Base-by-base conservation (phyloP, 225 moss, liverwort and hornwort species). In the Ulota crispa region DNA sequence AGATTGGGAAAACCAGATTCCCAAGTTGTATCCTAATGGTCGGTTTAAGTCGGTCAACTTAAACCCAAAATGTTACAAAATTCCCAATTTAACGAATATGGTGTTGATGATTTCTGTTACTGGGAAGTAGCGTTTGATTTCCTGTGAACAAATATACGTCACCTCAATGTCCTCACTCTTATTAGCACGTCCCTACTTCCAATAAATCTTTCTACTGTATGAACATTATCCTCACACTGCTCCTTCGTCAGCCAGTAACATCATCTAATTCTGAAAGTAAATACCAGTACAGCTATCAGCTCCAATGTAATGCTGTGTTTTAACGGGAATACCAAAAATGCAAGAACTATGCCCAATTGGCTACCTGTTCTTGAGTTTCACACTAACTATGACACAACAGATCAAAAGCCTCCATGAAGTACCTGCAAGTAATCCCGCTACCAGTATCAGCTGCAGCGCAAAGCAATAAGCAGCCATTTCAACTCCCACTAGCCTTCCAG, bases 381-480 rank as follows among this genome's bases (percentile, higher is more conserved):
- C 77, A n/a, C 30, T 16, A 65, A 31, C 31, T 13, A 9, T 54
- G 42, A 65, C 72, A 72, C 26, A 32, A 55, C 3, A 45, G 42
- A 43, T 32, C 55, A 43, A 31, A 75, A 30, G 68, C 31, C 27
- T 18, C 20, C 24, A 78, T 42, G 64, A 24, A 30, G 23, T 72
- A 83, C 83, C 83, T 83, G 83, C 54, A 37, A 83, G 65, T 45
- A 83, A 71, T 78, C 72, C 83, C 64, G 83, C 72, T 26, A 83
- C 72, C 64, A 83, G 72, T 65, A 78, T 24, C 72, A 83, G 78
- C 64, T 78, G 83, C 78, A 78, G 71, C 77, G 71, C n/a, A 15
- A 56, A 66, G 57, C 43, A 63, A 55, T 31, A 55, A 45, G 65
- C 56, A 78, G 83, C 78, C 83, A 83, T 83, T 72, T 16, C 26